Evolutionary conservation across 2,329 filamentous ascomycete genomes (phyloP).

Genomic region (Teratosphaeria viscida): DNA sequence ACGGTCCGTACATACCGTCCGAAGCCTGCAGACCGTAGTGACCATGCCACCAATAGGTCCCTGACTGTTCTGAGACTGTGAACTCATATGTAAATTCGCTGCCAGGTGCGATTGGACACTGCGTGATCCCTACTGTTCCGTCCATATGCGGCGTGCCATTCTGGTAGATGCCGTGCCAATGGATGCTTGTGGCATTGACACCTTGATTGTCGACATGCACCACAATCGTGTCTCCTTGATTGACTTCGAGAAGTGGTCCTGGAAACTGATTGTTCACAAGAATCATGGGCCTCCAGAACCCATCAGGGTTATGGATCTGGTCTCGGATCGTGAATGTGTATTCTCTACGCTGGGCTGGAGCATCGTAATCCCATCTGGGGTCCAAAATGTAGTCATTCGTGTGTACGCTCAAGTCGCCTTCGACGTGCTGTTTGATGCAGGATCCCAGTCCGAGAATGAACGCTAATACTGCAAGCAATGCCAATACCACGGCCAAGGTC

Average conservation of each 20-base stretch:
- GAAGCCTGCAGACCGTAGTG: conserved; percentile 50
- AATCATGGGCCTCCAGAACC: not conserved
- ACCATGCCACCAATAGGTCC: conserved; percentile 52
- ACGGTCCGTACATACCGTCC: conserved; percentile 51
- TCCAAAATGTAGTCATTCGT: conserved; percentile 47
- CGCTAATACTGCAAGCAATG: not conserved
- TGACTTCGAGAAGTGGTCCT: not conserved
- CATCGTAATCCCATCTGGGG: conserved; percentile 44
- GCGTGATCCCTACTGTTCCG: conserved; percentile 43
- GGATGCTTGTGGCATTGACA: conserved; percentile 36
- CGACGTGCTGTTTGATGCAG: not conserved
- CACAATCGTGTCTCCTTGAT: not conserved
- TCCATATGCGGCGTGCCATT: conserved; percentile 44
- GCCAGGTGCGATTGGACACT: conserved; percentile 32
- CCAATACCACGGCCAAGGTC: not conserved
- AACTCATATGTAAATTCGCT: not conserved
- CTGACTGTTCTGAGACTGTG: conserved; percentile 28
- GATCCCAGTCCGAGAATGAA: conserved; percentile 1
- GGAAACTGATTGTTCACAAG: conserved; percentile 1
- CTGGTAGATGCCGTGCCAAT: conserved; percentile 39
- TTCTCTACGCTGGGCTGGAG: conserved; percentile 41
- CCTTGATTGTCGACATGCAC: conserved; percentile 29
- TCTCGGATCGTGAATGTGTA: conserved; percentile 53
- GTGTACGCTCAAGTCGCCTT: conserved; percentile 11
- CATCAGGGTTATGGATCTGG: conserved; percentile 30